Evolutionary conservation across 2,329 filamentous ascomycete species (phyloP).

Genomic region (Pyrenophora seminiperda): DNA sequence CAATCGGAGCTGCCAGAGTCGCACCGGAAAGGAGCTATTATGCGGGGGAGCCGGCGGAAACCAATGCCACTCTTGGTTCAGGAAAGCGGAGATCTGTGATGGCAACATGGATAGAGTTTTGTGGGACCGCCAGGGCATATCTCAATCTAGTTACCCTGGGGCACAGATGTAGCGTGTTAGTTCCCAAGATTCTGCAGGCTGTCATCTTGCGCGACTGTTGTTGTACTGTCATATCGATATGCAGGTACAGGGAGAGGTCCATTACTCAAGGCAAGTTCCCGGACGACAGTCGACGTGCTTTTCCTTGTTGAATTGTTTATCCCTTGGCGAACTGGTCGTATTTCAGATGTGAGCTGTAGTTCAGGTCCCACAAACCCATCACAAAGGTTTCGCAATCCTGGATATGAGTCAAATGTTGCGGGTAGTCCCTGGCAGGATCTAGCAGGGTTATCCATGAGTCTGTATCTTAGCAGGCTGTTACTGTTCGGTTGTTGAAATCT

Average conservation of each 20-base stretch:
- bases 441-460: neutral
- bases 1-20: conserved; percentile 2
- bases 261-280: conserved; percentile 11
- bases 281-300: neutral
- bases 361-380: conserved; percentile 25
- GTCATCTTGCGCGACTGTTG: neutral
- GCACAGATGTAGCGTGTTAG: neutral
- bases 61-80: neutral
- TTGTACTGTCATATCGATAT: neutral
- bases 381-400: neutral
- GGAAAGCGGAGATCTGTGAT: neutral
- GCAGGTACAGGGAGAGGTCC: conserved; percentile 13
- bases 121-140: too few relatives aligned
- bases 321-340: neutral
- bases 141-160: neutral
- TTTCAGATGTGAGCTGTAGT: neutral
- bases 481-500: neutral
- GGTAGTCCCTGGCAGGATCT: neutral
- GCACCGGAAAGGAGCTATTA: conserved; percentile 14
- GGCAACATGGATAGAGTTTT: too few relatives aligned
- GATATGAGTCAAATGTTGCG: neutral
- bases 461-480: neutral
- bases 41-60: conserved; percentile 15
- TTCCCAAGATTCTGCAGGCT: neutral
- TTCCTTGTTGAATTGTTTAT: neutral